Evolutionary conservation across 2,329 filamentous ascomycete genomes (phyloP).

Genomic region (Malbranchea zuffiana): DNA sequence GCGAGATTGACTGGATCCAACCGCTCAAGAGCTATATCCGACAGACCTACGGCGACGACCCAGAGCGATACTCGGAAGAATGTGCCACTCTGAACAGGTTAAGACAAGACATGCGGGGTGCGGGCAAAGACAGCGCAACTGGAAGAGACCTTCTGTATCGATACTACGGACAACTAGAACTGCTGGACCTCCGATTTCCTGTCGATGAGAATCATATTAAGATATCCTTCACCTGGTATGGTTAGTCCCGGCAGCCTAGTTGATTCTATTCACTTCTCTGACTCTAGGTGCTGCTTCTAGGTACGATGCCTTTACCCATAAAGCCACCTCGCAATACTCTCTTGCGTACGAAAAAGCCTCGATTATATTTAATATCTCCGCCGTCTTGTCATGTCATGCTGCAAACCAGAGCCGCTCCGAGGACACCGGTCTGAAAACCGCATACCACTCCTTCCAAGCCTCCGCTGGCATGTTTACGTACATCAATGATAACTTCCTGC

Average conservation of each 20-base stretch:
- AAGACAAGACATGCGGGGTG: conserved; percentile 95
- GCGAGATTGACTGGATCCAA: conserved; percentile 94
- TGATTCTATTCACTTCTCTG: not conserved
- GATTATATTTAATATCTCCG: conserved; percentile 98
- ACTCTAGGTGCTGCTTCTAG: conserved; percentile 37
- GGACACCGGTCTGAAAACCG: conserved; percentile 85
- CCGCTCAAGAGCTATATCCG: conserved; percentile 91
- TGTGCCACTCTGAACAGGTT: conserved; percentile 87
- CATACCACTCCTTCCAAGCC: conserved; percentile 96
- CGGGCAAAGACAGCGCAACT: conserved; percentile 89
- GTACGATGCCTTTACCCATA: conserved; percentile 99
- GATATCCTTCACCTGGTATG: conserved; percentile 93
- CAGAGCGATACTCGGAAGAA: conserved; percentile 90
- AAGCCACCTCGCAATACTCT: conserved; percentile 92
- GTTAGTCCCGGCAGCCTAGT: conserved; percentile 2
- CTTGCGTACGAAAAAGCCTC: conserved; percentile 97
- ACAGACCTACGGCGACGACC: conserved; percentile 89
- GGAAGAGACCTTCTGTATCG: conserved; percentile 88
- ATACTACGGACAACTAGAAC: conserved; percentile 94
- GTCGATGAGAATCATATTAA: conserved; percentile 99
- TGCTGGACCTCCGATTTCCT: conserved; percentile 87
- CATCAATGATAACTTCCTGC: conserved; percentile 98
- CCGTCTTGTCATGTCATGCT: conserved; percentile 90
- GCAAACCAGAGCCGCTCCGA: conserved; percentile 85
- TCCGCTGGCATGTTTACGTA: conserved; percentile 99